Conservation (phyloP, 2,329 filamentous ascomycete species). For the Fusarium napiforme region DNA sequence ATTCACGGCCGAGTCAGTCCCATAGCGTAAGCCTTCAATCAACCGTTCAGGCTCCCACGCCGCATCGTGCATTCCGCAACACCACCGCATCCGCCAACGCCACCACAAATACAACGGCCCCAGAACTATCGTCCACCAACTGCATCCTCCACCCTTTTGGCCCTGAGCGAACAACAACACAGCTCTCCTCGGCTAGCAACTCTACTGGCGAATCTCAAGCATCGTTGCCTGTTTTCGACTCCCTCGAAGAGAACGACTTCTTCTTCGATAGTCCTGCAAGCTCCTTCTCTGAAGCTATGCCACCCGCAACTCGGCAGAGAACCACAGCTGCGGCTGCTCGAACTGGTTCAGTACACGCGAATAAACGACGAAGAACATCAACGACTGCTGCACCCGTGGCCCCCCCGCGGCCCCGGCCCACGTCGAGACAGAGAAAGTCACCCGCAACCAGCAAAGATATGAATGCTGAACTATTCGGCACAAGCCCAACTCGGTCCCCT, state of each 20-base stretch:
- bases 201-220: slow-evolving; percentile 42
- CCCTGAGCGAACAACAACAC: slow-evolving; percentile 37
- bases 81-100: background rate
- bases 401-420: slow-evolving; percentile 8
- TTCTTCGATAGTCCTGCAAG: slow-evolving; percentile 41
- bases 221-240: slow-evolving; percentile 44
- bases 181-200: slow-evolving; percentile 37
- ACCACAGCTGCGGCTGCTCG: slow-evolving; percentile 28
- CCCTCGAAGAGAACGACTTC: slow-evolving; percentile 43
- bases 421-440: slow-evolving; percentile 17
- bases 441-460: slow-evolving; percentile 21
- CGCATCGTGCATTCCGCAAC: slow-evolving; percentile 25
- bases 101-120: slow-evolving; percentile 1
- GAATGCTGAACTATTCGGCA: slow-evolving; percentile 45
- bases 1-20: slow-evolving; percentile 22
- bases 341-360: slow-evolving; percentile 17
- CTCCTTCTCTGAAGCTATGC: slow-evolving; percentile 48
- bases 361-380: slow-evolving; percentile 45
- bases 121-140: slow-evolving; percentile 38
- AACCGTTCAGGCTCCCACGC: slow-evolving; percentile 35
- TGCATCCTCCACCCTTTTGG: slow-evolving; percentile 28
- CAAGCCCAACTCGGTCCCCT: slow-evolving; percentile 24
- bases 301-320: slow-evolving; percentile 35
- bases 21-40: slow-evolving; percentile 21
- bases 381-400: slow-evolving; percentile 10